phyloP scores from a whole-genome alignment of 2,329 filamentous ascomycete genomes.

The Aspergillus sp. region DNA sequence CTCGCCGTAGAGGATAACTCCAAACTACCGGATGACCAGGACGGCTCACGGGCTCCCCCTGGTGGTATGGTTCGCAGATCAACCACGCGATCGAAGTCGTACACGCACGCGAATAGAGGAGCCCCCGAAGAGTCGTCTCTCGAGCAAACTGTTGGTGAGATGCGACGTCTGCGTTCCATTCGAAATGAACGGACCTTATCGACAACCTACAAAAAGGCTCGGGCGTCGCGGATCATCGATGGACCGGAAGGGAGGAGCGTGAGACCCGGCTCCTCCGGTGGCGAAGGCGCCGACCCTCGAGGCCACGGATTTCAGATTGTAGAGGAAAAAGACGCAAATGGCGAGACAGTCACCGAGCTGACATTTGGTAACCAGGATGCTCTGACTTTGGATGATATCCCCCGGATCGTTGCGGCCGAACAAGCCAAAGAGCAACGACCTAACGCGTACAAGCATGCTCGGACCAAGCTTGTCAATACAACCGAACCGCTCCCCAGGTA shows the following conservation, averaged over 20 bases:
- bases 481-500: constrained; percentile 63
- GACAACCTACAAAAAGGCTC: constrained; percentile 84
- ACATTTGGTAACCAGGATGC: constrained; percentile 90
- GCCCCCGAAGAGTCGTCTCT: constrained; percentile 69
- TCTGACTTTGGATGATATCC: constrained; percentile 92
- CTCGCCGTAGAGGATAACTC: constrained; percentile 62
- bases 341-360: constrained; percentile 70
- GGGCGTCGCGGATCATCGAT: constrained; percentile 90
- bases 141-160: constrained; percentile 94
- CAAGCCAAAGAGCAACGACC: constrained; percentile 88
- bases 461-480: constrained; percentile 65
- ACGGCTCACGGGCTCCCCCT: constrained; percentile 58
- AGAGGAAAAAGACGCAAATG: constrained; percentile 70
- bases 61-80: constrained; percentile 55
- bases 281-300: constrained; percentile 52
- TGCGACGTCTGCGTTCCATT: constrained; percentile 85
- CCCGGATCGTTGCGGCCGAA: constrained; percentile 90
- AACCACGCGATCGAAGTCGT: constrained; percentile 72
- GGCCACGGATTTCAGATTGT: constrained; percentile 71
- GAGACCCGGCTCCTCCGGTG: constrained; percentile 71
- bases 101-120: constrained; percentile 62
- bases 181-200: constrained; percentile 92
- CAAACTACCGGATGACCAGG: constrained; percentile 64
- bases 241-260: constrained; percentile 69
- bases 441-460: constrained; percentile 73